A percentile compares a stretch with the other conserved stretches of the same genome.
Evolutionary conservation across 2,329 filamentous ascomycete species (phyloP).

Genomic region (Amauroascus niger): DNA sequence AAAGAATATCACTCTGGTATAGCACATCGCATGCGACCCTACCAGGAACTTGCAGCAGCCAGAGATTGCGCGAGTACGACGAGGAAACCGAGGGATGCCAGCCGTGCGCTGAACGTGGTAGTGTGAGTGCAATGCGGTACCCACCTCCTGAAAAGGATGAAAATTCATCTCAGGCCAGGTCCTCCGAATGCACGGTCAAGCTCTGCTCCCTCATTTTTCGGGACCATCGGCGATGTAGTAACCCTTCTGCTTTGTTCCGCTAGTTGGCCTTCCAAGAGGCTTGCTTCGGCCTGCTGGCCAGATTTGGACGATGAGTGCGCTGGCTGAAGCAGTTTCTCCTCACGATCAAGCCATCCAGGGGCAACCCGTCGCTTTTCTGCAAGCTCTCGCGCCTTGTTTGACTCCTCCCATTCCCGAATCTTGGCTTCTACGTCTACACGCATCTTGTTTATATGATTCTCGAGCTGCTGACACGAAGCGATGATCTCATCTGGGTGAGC

Average conservation of each 20-base stretch:
- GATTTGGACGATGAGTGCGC: conserved; percentile 19
- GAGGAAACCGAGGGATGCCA: too few species aligned
- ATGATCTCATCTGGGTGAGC: conserved; percentile 82
- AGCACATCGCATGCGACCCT: background rate
- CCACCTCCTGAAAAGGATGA: too few species aligned
- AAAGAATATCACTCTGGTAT: too few species aligned
- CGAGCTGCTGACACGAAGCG: conserved; percentile 67
- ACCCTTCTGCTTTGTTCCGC: conserved; percentile 24
- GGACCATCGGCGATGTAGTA: conserved; percentile 33
- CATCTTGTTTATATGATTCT: conserved; percentile 62
- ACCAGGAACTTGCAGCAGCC: too few species aligned
- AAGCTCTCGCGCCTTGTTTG: conserved; percentile 48
- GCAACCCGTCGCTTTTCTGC: conserved; percentile 55
- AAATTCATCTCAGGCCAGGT: conserved; percentile 29
- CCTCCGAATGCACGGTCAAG: conserved; percentile 46
- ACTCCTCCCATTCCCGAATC: conserved; percentile 60
- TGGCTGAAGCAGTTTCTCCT: conserved; percentile 51
- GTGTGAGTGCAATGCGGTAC: too few species aligned
- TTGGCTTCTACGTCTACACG: conserved; percentile 58
- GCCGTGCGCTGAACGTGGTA: too few species aligned
- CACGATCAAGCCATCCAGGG: conserved; percentile 55
- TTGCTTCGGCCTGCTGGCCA: conserved; percentile 19
- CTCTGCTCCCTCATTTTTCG: conserved; percentile 43
- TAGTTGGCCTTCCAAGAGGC: conserved; percentile 33
- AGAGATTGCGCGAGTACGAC: too few species aligned